Percentiles rank a stretch among this genome's conserved stretches.
These are phyloP conservation scores for Fragaria nilgerrensis DNA, from an alignment of 306 rosid species.

Conservation along the genomic window DNA sequence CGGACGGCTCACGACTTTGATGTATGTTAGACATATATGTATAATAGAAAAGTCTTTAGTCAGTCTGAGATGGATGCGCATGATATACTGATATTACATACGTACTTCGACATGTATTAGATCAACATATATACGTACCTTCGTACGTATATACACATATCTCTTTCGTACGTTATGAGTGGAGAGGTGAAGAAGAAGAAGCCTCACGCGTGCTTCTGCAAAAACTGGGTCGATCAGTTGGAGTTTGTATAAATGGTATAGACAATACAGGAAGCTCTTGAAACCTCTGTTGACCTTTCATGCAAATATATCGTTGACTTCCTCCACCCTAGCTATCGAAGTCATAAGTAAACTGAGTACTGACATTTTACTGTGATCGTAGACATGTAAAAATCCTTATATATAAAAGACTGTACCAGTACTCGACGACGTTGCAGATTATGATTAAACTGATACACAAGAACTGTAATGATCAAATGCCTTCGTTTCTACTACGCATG, in stretches of 20 bases:
- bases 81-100: no score
- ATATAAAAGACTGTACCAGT: not conserved
- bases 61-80: no score
- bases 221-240: not conserved
- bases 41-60: no score
- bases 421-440: not conserved
- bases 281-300: constrained; percentile 4
- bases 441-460: not conserved
- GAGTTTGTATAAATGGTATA: constrained; percentile 6
- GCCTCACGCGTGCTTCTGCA: not conserved
- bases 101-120: no score
- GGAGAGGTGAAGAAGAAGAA: no score
- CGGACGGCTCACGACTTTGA: no score
- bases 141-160: no score
- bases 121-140: no score
- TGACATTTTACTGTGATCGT: not conserved
- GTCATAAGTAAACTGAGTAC: not conserved
- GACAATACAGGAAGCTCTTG: constrained; percentile 3
- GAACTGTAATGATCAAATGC: not conserved
- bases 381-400: not conserved
- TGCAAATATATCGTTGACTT: constrained; percentile 16
- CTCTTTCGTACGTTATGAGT: no score
- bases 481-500: not conserved
- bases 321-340: not conserved
- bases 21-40: no score